Base-by-base conservation (phyloP, 768 basidiomycete genomes). In the Leccinum variicolor region DNA sequence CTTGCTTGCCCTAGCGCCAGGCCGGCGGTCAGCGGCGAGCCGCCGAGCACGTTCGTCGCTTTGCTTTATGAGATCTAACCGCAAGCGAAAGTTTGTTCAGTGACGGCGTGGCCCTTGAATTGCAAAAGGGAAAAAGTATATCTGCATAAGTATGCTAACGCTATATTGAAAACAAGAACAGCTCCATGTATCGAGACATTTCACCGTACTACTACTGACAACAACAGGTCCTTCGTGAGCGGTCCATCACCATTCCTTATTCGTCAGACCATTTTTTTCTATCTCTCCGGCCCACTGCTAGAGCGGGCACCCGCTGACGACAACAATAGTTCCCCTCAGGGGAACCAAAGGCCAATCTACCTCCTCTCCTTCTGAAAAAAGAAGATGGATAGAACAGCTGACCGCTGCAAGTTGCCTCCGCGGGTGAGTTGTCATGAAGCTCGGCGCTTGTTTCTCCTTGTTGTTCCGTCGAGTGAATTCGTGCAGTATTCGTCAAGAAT, bases 401-500 rank as follows among this genome's bases (percentile, higher is more conserved):
- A 50, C 61, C 52, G 34, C 57, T 21, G 39, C 15, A 29, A 7
- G 53, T 57, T 50, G 66, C 51, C 36, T 61, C 60, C n/a, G 33
- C 50, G 62, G 60, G 62, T 54, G 65, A 64, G 61, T 52, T 25
- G 50, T 61, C 61, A 53, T 61, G 39, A 62, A 58, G 52, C 61
- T 66, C 56, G 66, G 65, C 55, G 56, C 25, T 41, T 56, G 57
- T 54, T 55, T 53, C 52, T 60, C 70, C 66, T 63, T 64, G 66
- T 61, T 62, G 48, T 61, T 69, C 69, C 60, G 60, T 72, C 55
- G 70, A 51, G 52, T 67, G 67, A 65, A 56, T 61, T 73, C 67
- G 61, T 73, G 15, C 51, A 70, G 33, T 57, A 64, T 72, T 73
- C 70, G 68, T 73, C 73, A 69, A 74, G 72, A 75, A 73, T 72